Percentiles rank a stretch among this genome's conserved stretches.
Evolutionary conservation across 331 rosid species (phyloP).

Genomic region (Quercus phellos): DNA sequence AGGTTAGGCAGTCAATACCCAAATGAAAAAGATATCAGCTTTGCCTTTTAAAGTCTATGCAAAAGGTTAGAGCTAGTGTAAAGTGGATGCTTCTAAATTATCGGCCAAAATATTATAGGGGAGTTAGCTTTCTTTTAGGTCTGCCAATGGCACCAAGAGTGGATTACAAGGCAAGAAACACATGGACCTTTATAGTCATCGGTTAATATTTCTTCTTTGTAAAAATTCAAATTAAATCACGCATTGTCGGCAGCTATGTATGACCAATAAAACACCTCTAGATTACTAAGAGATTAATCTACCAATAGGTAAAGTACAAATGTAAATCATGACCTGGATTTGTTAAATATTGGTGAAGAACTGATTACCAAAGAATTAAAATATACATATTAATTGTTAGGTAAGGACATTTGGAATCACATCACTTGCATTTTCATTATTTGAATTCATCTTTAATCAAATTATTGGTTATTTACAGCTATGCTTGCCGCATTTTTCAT

Average conservation of each 20-base stretch:
- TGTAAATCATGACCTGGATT: too few species aligned
- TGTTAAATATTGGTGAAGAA: too few species aligned
- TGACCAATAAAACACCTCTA: neutral
- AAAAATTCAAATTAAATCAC: neutral
- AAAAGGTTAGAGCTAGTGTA: neutral
- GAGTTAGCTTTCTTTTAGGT: too few species aligned
- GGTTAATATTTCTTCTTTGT: neutral
- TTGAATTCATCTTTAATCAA: too few species aligned
- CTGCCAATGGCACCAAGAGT: neutral
- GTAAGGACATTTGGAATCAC: neutral
- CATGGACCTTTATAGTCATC: neutral
- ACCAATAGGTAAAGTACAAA: too few species aligned
- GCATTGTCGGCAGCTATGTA: neutral
- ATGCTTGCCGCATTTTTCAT: neutral
- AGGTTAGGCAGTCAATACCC: neutral
- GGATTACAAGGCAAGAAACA: neutral
- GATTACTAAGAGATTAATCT: neutral
- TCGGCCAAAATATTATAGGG: too few species aligned
- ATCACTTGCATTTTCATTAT: too few species aligned
- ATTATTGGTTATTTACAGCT: too few species aligned
- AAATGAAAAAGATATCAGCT: neutral
- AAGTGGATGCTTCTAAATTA: neutral
- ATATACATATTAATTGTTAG: neutral
- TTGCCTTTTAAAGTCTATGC: neutral
- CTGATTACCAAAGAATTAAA: too few species aligned